Conservation (phyloP, 306 rosid genomes). For the Vigna mungo region DNA sequence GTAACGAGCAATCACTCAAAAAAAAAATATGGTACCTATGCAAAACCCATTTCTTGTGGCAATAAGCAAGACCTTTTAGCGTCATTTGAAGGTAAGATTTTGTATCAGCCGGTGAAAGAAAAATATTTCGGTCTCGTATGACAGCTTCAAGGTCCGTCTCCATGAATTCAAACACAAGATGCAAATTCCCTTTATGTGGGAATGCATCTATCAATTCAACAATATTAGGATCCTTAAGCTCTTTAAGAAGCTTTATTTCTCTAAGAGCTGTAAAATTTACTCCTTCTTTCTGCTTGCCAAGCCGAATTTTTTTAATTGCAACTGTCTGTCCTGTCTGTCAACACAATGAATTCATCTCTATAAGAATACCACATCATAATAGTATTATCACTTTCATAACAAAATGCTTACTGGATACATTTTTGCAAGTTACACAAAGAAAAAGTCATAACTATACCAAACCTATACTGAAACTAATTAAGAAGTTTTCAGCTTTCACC, state of each 20-base stretch:
- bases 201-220: slow-evolving; percentile 88
- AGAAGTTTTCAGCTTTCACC: slow-evolving; percentile 8
- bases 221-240: slow-evolving; percentile 77
- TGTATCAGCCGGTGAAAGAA: slow-evolving; percentile 87
- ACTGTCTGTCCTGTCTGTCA: slow-evolving; percentile 90
- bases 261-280: slow-evolving; percentile 89
- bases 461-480: slow-evolving; percentile 16
- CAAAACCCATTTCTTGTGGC: slow-evolving; percentile 97
- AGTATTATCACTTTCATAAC: slow-evolving; percentile 21
- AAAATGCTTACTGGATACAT: slow-evolving; percentile 2
- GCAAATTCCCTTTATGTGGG: slow-evolving; percentile 88
- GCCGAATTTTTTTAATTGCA: slow-evolving; percentile 95
- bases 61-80: slow-evolving; percentile 81
- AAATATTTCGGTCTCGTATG: slow-evolving; percentile 82
- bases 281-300: slow-evolving; percentile 98
- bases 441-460: slow-evolving; percentile 13
- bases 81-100: slow-evolving; percentile 94
- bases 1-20: slow-evolving; percentile 12
- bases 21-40: slow-evolving; percentile 65
- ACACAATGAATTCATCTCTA: slow-evolving; percentile 42
- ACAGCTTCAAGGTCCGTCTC: slow-evolving; percentile 98
- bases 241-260: slow-evolving; percentile 84
- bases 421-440: slow-evolving; percentile 10
- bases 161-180: slow-evolving; percentile 93
- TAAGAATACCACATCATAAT: slow-evolving; percentile 1